Percentiles rank a stretch among this genome's conserved stretches.
Conservation (phyloP, 495 filamentous ascomycete species). For the Choiromyces venosus region DNA sequence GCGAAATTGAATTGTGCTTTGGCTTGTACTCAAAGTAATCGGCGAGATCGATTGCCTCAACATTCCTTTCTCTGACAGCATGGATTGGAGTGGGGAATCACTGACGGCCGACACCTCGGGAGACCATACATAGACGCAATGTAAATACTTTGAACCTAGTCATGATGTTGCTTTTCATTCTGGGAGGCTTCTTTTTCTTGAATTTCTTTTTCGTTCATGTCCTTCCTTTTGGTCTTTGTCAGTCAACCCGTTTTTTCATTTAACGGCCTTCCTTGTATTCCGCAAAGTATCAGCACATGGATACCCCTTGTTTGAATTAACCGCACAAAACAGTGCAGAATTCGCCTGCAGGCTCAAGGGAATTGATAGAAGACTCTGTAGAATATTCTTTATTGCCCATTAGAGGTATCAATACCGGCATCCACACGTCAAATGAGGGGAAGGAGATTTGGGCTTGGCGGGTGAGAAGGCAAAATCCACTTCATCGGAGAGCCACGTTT, state of each 20-base stretch:
- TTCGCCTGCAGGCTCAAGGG: neutral
- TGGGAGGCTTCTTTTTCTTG: neutral
- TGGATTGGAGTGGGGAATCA: constrained; percentile 2
- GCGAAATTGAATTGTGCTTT: neutral
- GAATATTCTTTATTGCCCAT: neutral
- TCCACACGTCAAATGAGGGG: neutral
- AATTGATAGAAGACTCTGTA: neutral
- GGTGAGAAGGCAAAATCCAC: neutral
- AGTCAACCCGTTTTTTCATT: neutral
- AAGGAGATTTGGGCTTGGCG: neutral
- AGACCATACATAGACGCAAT: neutral
- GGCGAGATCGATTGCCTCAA: neutral
- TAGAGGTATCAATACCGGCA: neutral
- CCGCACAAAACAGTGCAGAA: neutral
- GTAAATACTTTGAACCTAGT: neutral
- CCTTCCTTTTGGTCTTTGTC: neutral
- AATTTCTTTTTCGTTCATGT: neutral
- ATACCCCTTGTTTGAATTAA: neutral
- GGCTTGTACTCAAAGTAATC: neutral
- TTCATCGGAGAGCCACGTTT: neutral
- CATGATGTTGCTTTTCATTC: neutral
- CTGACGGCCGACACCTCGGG: neutral
- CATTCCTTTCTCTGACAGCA: neutral
- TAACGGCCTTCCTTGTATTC: constrained; percentile 1
- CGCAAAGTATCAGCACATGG: neutral